phyloP scores from a whole-genome alignment of 306 rosid species.

The Erythrophleum fordii region DNA sequence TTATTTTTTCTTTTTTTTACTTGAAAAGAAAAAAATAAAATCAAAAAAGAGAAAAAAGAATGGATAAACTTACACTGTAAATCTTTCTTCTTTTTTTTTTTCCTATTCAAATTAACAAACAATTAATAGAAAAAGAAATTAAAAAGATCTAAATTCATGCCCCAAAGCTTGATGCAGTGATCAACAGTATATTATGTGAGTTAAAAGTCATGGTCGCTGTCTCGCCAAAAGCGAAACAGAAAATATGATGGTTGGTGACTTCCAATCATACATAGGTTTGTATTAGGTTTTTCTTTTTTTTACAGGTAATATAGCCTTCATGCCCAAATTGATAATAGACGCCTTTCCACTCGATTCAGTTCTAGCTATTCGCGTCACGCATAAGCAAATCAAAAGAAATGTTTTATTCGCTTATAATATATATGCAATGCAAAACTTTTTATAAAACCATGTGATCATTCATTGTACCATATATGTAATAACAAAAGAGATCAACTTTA shows the following conservation, averaged over 20 bases:
- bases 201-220: background rate
- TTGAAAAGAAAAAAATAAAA: too few relatives aligned
- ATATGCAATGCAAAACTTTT: too few relatives aligned
- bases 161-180: too few relatives aligned
- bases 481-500: conserved; percentile 22
- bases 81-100: too few relatives aligned
- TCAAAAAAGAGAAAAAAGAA: too few relatives aligned
- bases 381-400: background rate
- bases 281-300: background rate
- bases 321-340: background rate
- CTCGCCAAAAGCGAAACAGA: background rate
- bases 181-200: too few relatives aligned
- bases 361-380: background rate
- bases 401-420: too few relatives aligned
- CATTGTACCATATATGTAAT: background rate
- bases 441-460: background rate
- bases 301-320: background rate
- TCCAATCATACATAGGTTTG: background rate
- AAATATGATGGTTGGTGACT: background rate
- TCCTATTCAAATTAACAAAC: too few relatives aligned
- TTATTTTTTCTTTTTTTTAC: too few relatives aligned
- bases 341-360: background rate
- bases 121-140: too few relatives aligned
- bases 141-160: too few relatives aligned
- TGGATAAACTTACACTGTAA: too few relatives aligned